A percentile compares a stretch with the other conserved stretches of the same genome.
phyloP scores from a whole-genome alignment of 192 early-diverging fungal species.

The Rhizoclosmatium globosum region DNA sequence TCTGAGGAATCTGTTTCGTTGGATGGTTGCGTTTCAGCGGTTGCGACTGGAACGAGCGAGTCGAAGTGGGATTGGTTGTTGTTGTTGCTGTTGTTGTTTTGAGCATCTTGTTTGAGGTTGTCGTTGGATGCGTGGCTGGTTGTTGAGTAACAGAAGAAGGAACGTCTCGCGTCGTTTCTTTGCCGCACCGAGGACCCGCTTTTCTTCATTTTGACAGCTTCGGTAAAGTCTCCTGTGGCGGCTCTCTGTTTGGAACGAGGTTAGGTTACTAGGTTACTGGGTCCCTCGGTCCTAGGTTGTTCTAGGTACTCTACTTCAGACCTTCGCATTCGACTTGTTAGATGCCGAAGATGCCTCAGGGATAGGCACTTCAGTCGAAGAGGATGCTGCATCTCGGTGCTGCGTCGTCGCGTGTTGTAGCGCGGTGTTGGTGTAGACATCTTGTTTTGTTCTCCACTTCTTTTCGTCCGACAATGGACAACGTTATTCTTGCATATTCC shows the following conservation, averaged over 20 bases:
- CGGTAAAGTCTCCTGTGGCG: background rate
- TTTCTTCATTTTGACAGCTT: background rate
- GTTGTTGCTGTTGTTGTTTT: constrained; percentile 2
- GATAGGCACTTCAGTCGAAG: background rate
- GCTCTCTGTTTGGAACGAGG: background rate
- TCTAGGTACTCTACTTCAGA: no score
- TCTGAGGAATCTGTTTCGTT: constrained; percentile 40
- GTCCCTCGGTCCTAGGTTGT: background rate
- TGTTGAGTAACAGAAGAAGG: background rate
- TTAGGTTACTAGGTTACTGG: background rate
- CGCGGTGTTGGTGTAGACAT: background rate
- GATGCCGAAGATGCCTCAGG: background rate
- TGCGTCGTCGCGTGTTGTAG: background rate
- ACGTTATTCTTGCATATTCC: background rate
- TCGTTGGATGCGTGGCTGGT: background rate
- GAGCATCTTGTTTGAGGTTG: background rate
- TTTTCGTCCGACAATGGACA: background rate
- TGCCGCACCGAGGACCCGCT: background rate
- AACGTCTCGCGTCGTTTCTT: background rate
- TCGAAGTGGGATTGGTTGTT: constrained; percentile 10
- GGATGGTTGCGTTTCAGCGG: constrained; percentile 46
- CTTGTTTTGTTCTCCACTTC: background rate
- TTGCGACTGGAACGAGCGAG: constrained; percentile 12
- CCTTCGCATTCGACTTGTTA: background rate
- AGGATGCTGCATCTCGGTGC: background rate